Conservation (phyloP, 2,329 filamentous ascomycete species). For the Nemania serpens region DNA sequence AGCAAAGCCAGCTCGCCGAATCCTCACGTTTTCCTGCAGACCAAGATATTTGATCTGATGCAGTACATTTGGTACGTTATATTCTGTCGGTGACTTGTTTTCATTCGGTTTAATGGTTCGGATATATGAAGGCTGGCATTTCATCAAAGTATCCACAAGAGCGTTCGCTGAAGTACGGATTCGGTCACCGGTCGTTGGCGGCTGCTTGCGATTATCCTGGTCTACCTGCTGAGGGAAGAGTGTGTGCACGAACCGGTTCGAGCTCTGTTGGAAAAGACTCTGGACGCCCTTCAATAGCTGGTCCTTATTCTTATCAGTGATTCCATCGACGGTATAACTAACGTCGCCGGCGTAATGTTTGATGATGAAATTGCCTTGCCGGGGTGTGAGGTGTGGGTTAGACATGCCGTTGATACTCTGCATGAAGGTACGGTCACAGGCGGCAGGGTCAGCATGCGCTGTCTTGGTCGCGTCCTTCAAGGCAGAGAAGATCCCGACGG, state of each 20-base stretch:
- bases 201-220: slow-evolving; percentile 91
- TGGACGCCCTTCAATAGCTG: slow-evolving; percentile 92
- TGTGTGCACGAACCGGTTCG: slow-evolving; percentile 83
- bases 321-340: slow-evolving; percentile 89
- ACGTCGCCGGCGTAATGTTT: slow-evolving; percentile 99
- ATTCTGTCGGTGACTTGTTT: slow-evolving; percentile 94
- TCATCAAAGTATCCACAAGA: slow-evolving; percentile 93
- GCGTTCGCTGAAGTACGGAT: slow-evolving; percentile 95
- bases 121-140: slow-evolving; percentile 96
- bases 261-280: slow-evolving; percentile 81
- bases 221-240: slow-evolving; percentile 93
- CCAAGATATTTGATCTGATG: slow-evolving; percentile 99
- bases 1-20: slow-evolving; percentile 93
- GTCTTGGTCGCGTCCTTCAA: slow-evolving; percentile 98
- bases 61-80: slow-evolving; percentile 87
- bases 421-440: slow-evolving; percentile 95
- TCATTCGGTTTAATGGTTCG: slow-evolving; percentile 99
- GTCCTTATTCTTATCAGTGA: slow-evolving; percentile 99
- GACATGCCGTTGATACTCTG: slow-evolving; percentile 89
- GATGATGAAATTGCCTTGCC: slow-evolving; percentile 96
- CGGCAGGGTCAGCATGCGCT: slow-evolving; percentile 92
- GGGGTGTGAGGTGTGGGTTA: slow-evolving; percentile 87
- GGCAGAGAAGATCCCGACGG: slow-evolving; percentile 90
- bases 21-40: slow-evolving; percentile 98
- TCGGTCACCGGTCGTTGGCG: slow-evolving; percentile 93